phyloP scores from a whole-genome alignment of 305 asterid species.

The Rubia tinctorum region DNA sequence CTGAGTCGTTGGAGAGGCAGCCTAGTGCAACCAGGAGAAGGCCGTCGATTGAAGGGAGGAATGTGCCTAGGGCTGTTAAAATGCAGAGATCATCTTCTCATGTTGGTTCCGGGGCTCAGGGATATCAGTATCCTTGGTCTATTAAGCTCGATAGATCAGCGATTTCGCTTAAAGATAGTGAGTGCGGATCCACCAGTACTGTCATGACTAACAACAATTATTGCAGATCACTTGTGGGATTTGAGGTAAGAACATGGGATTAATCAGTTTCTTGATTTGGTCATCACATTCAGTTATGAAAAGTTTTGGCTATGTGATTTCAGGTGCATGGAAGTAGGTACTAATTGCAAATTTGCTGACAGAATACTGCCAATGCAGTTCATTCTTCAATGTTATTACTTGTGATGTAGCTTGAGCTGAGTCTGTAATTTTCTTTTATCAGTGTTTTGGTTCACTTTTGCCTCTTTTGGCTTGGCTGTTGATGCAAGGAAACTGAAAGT shows the following conservation, averaged over 20 bases:
- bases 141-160: constrained; percentile 79
- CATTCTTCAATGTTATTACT: constrained; percentile 5
- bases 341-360: constrained; percentile 21
- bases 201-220: constrained; percentile 61
- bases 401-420: constrained; percentile 15
- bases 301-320: neutral
- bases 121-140: constrained; percentile 78
- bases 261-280: neutral
- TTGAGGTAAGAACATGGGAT: constrained; percentile 41
- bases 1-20: constrained; percentile 71
- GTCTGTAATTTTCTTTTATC: neutral
- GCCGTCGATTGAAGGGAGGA: constrained; percentile 86
- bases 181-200: constrained; percentile 80
- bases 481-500: constrained; percentile 10
- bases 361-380: constrained; percentile 8
- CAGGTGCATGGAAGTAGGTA: constrained; percentile 71
- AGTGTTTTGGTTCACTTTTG: neutral
- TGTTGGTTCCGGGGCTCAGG: constrained; percentile 59
- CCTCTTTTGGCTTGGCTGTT: constrained; percentile 2
- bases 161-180: constrained; percentile 76
- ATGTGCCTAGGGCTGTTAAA: constrained; percentile 76
- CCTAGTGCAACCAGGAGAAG: constrained; percentile 41
- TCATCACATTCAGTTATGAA: neutral
- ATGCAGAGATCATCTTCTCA: constrained; percentile 95
- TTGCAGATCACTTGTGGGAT: constrained; percentile 78